Percentiles rank a stretch among this genome's conserved stretches.
Evolutionary conservation across 495 filamentous ascomycete species (phyloP).

Genomic region (Letharia columbiana): DNA sequence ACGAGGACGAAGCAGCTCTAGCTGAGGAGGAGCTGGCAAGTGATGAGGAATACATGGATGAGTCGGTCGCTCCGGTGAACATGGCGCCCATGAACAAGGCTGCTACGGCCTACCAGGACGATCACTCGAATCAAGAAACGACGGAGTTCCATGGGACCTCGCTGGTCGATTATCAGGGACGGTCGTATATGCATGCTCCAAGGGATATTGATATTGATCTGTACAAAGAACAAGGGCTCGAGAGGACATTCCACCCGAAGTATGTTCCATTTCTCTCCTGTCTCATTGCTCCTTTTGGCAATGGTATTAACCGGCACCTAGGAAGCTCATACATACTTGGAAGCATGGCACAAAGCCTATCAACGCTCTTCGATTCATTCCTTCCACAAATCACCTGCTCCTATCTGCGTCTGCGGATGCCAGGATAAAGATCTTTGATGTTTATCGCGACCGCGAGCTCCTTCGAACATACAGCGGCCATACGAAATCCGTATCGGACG

Average conservation of each 20-base stretch:
- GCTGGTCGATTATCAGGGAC: slow-evolving; percentile 80
- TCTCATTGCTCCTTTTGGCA: not conserved
- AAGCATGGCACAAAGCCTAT: slow-evolving; percentile 79
- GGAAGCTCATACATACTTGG: slow-evolving; percentile 80
- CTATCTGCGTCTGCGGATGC: slow-evolving; percentile 78
- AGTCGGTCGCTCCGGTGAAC: slow-evolving; percentile 40
- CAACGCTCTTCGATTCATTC: slow-evolving; percentile 81
- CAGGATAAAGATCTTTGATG: slow-evolving; percentile 91
- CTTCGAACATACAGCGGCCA: slow-evolving; percentile 86
- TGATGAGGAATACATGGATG: slow-evolving; percentile 73
- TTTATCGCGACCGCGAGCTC: slow-evolving; percentile 79
- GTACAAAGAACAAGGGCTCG: slow-evolving; percentile 63
- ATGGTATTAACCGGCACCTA: not conserved
- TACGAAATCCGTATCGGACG: slow-evolving; percentile 80
- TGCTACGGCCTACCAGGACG: slow-evolving; percentile 52
- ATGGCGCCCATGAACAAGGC: slow-evolving; percentile 45
- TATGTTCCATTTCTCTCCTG: not conserved
- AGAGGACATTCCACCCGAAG: slow-evolving; percentile 88
- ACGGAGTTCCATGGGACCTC: slow-evolving; percentile 81
- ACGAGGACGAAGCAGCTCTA: slow-evolving; percentile 46
- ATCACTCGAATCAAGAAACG: slow-evolving; percentile 55
- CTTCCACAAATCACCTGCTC: slow-evolving; percentile 74
- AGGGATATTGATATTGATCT: slow-evolving; percentile 89
- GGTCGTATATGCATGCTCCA: slow-evolving; percentile 94
- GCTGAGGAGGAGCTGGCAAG: slow-evolving; percentile 57